These are phyloP conservation scores for Hypholoma sublateritium DNA, from an alignment of 768 basidiomycete genomes.

Conservation along the genomic window DNA sequence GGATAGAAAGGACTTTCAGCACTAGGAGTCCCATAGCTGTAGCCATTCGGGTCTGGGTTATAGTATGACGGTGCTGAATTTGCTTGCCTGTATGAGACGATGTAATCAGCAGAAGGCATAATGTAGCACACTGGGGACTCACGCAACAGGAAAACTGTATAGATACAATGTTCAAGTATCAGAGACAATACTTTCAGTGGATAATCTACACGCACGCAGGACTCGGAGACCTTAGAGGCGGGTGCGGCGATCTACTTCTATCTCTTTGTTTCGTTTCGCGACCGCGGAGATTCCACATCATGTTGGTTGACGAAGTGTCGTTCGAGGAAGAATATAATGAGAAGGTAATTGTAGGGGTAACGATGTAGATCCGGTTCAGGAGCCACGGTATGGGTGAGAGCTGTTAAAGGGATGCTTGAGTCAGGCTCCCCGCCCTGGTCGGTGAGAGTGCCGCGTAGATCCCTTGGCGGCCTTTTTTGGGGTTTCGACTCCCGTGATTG, in stretches of 20 bases:
- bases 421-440: not conserved
- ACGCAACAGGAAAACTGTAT: not conserved
- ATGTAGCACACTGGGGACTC: not conserved
- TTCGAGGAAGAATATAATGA: not conserved
- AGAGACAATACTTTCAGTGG: not conserved
- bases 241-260: slow-evolving; percentile 23
- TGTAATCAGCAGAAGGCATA: too few relatives aligned
- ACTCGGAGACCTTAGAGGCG: slow-evolving; percentile 24
- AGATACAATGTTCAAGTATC: too few relatives aligned
- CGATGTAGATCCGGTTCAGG: too few relatives aligned
- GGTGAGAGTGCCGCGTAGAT: not conserved
- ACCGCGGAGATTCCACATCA: slow-evolving; percentile 41
- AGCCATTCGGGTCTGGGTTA: not conserved
- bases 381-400: not conserved
- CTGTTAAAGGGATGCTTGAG: not conserved
- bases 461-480: not conserved
- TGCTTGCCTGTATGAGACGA: not conserved
- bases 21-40: not conserved
- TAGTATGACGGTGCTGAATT: not conserved
- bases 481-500: not conserved
- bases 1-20: not conserved
- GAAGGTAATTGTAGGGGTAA: not conserved
- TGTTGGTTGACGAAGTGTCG: slow-evolving; percentile 16
- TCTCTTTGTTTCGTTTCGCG: slow-evolving; percentile 13
- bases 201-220: slow-evolving; percentile 24